Evolutionary conservation across 2,329 filamentous ascomycete species (phyloP).

Genomic region (Aspergillus amoenus): DNA sequence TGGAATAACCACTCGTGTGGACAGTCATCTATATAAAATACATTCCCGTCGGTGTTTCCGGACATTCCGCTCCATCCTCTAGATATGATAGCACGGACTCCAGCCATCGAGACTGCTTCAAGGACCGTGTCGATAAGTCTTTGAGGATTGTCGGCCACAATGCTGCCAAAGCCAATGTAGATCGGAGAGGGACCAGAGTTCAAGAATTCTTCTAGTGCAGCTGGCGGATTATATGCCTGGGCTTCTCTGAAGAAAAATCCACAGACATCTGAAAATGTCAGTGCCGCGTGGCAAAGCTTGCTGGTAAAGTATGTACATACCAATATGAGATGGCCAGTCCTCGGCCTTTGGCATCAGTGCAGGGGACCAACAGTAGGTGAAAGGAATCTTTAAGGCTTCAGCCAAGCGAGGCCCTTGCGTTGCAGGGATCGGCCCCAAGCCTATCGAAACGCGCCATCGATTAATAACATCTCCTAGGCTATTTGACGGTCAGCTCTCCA

Average conservation of each 20-base stretch:
- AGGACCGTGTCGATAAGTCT: constrained; percentile 48
- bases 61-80: constrained; percentile 55
- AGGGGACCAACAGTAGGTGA: constrained; percentile 50
- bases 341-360: constrained; percentile 40
- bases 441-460: constrained; percentile 39
- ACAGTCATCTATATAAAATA: constrained; percentile 55
- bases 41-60: constrained; percentile 32
- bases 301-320: constrained; percentile 14
- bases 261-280: constrained; percentile 33
- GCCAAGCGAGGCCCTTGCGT: constrained; percentile 39
- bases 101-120: constrained; percentile 47
- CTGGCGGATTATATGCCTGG: constrained; percentile 40
- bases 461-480: constrained; percentile 50
- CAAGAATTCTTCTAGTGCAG: constrained; percentile 46
- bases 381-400: constrained; percentile 40
- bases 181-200: constrained; percentile 49
- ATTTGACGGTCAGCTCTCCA: not conserved
- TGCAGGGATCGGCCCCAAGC: constrained; percentile 40
- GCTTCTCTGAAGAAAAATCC: constrained; percentile 48
- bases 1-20: constrained; percentile 62
- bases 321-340: constrained; percentile 42
- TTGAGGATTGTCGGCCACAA: constrained; percentile 54
- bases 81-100: constrained; percentile 55
- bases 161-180: constrained; percentile 59
- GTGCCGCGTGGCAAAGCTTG: not conserved